A percentile compares a stretch with the other conserved stretches of the same genome.
Evolutionary conservation across 176 grass and related monocot species (phyloP).

Genomic region (Aegilops sharonensis): DNA sequence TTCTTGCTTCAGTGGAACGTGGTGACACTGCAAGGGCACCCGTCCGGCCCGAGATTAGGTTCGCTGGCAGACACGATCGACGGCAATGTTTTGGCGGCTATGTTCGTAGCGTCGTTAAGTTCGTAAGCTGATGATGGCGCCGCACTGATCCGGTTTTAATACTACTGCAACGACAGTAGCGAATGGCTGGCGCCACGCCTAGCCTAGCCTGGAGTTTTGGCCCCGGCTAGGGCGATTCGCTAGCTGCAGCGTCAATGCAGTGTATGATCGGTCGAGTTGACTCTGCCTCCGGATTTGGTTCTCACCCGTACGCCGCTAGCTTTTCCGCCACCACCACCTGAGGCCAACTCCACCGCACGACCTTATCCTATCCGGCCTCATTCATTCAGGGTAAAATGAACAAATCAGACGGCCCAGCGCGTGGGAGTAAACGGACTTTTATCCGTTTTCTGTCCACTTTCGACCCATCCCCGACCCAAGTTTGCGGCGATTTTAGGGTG

Average conservation of each 20-base stretch:
- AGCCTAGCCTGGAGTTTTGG: background rate
- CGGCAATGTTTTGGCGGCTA: background rate
- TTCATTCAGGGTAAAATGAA: too few relatives aligned
- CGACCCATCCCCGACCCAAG: too few relatives aligned
- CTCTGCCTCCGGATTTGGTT: background rate
- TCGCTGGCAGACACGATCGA: background rate
- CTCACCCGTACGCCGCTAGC: background rate
- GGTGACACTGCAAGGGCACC: slow-evolving; percentile 5
- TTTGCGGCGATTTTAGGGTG: too few relatives aligned
- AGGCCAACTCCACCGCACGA: too few relatives aligned
- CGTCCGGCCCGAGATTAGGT: background rate
- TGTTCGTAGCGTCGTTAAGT: background rate
- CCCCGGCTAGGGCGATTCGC: background rate
- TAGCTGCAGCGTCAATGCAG: too few relatives aligned
- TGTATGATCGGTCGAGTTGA: background rate
- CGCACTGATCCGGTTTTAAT: background rate
- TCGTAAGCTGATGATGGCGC: background rate
- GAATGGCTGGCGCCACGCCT: background rate
- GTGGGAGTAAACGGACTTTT: too few relatives aligned
- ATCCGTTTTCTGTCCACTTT: too few relatives aligned
- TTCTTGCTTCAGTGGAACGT: background rate
- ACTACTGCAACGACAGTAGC: background rate
- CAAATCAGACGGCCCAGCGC: too few relatives aligned
- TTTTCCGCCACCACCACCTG: background rate
- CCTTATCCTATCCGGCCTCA: too few relatives aligned